Conservation (phyloP, 1,139 yeast species). For the Blastobotrys serpentis region DNA sequence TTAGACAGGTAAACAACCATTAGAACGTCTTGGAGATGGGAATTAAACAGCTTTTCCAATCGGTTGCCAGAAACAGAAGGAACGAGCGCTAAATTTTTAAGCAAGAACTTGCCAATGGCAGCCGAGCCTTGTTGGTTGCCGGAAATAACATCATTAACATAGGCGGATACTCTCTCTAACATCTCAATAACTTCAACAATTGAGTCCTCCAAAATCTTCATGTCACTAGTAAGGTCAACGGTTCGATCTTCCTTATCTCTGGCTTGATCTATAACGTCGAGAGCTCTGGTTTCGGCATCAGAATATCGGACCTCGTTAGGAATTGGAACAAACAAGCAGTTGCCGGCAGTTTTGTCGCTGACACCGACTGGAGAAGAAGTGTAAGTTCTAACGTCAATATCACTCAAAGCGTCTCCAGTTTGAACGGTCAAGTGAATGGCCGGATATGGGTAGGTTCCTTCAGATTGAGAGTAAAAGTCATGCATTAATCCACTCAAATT, state of each 20-base stretch:
- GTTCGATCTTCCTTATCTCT: slow-evolving; percentile 40
- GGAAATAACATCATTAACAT: slow-evolving; percentile 45
- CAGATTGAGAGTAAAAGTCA: slow-evolving; percentile 67
- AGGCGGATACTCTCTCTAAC: slow-evolving; percentile 56
- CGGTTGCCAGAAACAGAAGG: slow-evolving; percentile 62
- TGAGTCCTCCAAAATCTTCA: slow-evolving; percentile 53
- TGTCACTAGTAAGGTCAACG: slow-evolving; percentile 42
- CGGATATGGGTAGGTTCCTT: slow-evolving; percentile 70
- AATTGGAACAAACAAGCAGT: slow-evolving; percentile 77
- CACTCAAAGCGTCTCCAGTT: slow-evolving; percentile 39
- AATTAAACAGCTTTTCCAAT: slow-evolving; percentile 62
- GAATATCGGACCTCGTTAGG: slow-evolving; percentile 64
- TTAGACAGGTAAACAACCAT: slow-evolving; percentile 83
- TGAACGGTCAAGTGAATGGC: slow-evolving; percentile 73
- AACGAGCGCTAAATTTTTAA: slow-evolving; percentile 59
- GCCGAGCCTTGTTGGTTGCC: slow-evolving; percentile 45
- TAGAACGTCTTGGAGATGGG: slow-evolving; percentile 77
- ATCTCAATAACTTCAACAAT: slow-evolving; percentile 55
- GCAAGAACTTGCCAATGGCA: slow-evolving; percentile 62
- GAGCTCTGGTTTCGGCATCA: slow-evolving; percentile 51
- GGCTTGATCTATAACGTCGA: slow-evolving; percentile 40
- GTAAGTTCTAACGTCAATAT: slow-evolving; percentile 60
- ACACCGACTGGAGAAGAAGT: slow-evolving; percentile 76
- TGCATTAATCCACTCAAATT: slow-evolving; percentile 80
- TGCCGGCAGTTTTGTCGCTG: slow-evolving; percentile 49